A percentile compares a stretch with the other conserved stretches of the same genome.
Evolutionary conservation across 768 basidiomycete genomes (phyloP).

Genomic region (Sarcomyxa edulis): DNA sequence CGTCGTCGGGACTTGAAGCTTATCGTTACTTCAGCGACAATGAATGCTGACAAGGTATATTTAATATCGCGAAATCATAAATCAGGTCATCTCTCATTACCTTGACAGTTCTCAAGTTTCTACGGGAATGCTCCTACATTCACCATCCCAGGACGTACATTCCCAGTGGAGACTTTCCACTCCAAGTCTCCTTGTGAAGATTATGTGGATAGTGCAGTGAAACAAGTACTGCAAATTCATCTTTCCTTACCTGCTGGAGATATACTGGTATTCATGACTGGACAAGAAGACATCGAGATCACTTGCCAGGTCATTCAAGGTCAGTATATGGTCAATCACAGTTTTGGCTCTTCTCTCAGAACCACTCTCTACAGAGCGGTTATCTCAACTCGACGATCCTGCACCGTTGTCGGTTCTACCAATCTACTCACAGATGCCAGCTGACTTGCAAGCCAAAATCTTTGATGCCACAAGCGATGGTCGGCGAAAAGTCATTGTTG

Average conservation of each 20-base stretch:
- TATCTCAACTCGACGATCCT: conserved; percentile 89
- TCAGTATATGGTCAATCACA: conserved; percentile 21
- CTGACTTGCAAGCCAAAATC: conserved; percentile 96
- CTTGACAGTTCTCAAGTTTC: conserved; percentile 76
- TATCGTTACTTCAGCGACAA: conserved; percentile 97
- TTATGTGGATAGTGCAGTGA: conserved; percentile 97
- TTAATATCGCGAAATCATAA: background rate
- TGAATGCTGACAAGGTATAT: conserved; percentile 96
- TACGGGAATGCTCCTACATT: conserved; percentile 94
- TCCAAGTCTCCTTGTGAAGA: conserved; percentile 98
- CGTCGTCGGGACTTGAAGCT: conserved; percentile 90
- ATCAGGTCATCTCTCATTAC: background rate
- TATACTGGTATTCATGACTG: conserved; percentile 98
- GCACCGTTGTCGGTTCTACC: conserved; percentile 86
- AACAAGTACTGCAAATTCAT: conserved; percentile 96
- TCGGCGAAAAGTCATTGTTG: conserved; percentile 93
- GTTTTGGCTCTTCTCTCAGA: conserved; percentile 4
- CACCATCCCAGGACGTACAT: conserved; percentile 89
- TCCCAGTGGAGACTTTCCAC: conserved; percentile 96
- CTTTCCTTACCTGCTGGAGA: conserved; percentile 90
- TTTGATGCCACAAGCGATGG: conserved; percentile 94
- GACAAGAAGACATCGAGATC: conserved; percentile 97
- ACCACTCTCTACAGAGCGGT: conserved; percentile 57
- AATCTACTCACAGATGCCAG: conserved; percentile 99
- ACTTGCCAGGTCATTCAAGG: conserved; percentile 94